Conservation (phyloP, 75 land plant species). For the Sequoiadendron giganteum region DNA sequence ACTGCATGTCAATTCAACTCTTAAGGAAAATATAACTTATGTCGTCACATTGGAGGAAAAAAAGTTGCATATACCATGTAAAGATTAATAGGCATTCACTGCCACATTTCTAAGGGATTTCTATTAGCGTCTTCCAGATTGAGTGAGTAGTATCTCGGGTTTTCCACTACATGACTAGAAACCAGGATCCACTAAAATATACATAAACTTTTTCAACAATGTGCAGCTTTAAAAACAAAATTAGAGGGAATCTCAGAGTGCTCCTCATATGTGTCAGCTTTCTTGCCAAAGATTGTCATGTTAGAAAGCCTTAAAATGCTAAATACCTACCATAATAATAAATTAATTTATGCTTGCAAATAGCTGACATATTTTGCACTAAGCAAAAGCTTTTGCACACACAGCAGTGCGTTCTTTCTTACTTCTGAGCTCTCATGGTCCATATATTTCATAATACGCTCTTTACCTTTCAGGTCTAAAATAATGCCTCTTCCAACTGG, state of each 20-base stretch:
- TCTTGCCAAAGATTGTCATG: background rate
- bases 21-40: background rate
- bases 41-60: background rate
- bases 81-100: background rate
- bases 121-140: background rate
- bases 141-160: background rate
- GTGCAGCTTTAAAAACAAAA: background rate
- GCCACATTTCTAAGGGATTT: background rate
- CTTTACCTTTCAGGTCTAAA: slow-evolving; percentile 82
- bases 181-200: background rate
- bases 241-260: background rate
- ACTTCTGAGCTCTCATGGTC: slow-evolving; percentile 86
- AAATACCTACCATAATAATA: background rate
- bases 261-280: background rate
- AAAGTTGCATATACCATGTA: background rate
- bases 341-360: slow-evolving; percentile 51
- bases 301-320: background rate
- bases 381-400: slow-evolving; percentile 90
- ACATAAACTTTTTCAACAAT: background rate
- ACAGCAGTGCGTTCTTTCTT: slow-evolving; percentile 79
- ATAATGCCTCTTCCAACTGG: slow-evolving; percentile 83
- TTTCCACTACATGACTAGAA: background rate
- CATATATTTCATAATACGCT: slow-evolving; percentile 87
- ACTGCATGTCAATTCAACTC: background rate
- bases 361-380: slow-evolving; percentile 96